Base-by-base conservation (phyloP, 2,329 filamentous ascomycete genomes). In the Hypoxylon sp. region DNA sequence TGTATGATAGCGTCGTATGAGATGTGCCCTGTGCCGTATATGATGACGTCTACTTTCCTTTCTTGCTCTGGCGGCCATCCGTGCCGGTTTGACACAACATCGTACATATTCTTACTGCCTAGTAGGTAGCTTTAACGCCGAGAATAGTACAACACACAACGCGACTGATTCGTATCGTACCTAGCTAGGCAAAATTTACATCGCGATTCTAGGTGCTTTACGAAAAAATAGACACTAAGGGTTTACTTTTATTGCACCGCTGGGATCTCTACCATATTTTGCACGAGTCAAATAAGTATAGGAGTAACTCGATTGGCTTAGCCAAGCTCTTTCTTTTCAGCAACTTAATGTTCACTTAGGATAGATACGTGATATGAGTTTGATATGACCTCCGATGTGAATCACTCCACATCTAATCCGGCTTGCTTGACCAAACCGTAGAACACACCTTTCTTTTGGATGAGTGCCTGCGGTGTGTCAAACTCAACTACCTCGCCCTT, bases 351-450 rank as follows among this genome's bases (percentile, higher is more conserved):
- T 37, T 44, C 33, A n/a, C 48, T 64, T 26, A 14, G 35, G 51
- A 29, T 29, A 10, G 8, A 24, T 64, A 59, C 59, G 59, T 33
- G 13, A 51, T 64, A 39, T 51, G 29, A 44, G 14, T 39, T 57
- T 13, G 19, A 53, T 33, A 39, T 17, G 46, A 53, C 37, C 24
- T 24, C 6, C 26, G 11, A 44, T 37, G n/a, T 19, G 31, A 50
- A 51, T 58, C 76, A 81, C 53, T 86, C 84, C 19, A 84, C 78
- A 74, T 86, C 83, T 67, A 99, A 83, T 44, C 94, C 94, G 3
- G 95, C 93, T 82, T 99, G 94, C 81, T 91, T 94, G 68, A 98
- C 96, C 52, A 99, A 84, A 64, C 94, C 91, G 81, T 96, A 93
- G 80, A 99, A 99, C 57, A 93, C 81, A 1, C 95, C 93, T 77